Base-by-base conservation (phyloP, 2,329 filamentous ascomycete species). In the Calonectria pteridis region DNA sequence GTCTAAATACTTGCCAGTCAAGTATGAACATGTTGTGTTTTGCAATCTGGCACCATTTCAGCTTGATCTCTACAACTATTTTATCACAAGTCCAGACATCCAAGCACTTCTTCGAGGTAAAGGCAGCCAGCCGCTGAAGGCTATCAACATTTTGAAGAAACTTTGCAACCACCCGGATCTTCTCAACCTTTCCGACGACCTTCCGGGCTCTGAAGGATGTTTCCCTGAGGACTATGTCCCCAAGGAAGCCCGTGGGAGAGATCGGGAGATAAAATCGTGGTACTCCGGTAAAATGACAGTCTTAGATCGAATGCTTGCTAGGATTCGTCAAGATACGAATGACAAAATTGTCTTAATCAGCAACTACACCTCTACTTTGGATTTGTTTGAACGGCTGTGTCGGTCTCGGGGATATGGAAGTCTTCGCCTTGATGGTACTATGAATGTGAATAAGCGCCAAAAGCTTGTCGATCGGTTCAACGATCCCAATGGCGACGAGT, bases 331-430 rank as follows among this genome's bases (percentile, higher is more conserved):
- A 80, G 96, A 98, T 81, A 98, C 97, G 0, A 98, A 98, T 80
- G 97, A 99, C 89, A 99, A 99, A 85, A 99, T 99, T 80, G 97
- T 99, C 16, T 91, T 99, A 71, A 99, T 99, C 84, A 98, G 95
- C 84, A 99, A 99, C 82, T 99, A 98, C 85, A 99, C 97, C 0
- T 94, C 97, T 79, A 99, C 97, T 0, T 90, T 99, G 5, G 97
- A 99, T 84, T 89, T 99, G 4, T 98, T 99, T 82, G 96, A 98
- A 78, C 93, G 92, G 75, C 90, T 99, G 11, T 99, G 97, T 82
- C 94, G 96, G 51, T 90, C 92, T 71, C 94, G 95, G 20, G 91
- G 89, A 3, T 99, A 99, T 81, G 96, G 96, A 50, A 94, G 89
- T 77, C 89, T 99, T 66, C 94, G 97, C 33, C 93, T 99, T 4